Evolutionary conservation across 1,139 yeast species (phyloP).

Genomic region (Yamadazyma songkhlaensis): DNA sequence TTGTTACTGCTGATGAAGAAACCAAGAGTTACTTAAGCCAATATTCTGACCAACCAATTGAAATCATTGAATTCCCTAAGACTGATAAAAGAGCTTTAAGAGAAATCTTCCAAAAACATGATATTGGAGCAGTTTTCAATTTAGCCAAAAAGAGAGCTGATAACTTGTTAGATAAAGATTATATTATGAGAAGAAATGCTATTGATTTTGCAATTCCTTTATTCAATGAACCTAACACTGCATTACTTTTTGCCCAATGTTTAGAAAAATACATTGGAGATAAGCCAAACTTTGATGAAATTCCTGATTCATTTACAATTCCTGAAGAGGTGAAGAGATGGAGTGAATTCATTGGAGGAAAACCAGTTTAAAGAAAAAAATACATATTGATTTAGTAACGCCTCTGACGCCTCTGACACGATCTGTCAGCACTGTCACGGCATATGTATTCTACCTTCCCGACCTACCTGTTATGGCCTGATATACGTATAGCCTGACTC

Average conservation of each 20-base stretch:
- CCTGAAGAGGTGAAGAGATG: conserved; percentile 90
- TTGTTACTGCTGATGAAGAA: conserved; percentile 69
- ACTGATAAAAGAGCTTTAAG: conserved; percentile 90
- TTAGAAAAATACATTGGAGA: conserved; percentile 67
- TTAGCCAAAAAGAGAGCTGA: conserved; percentile 90
- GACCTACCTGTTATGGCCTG: too few species aligned
- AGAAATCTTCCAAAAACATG: conserved; percentile 84
- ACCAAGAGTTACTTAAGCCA: conserved; percentile 67
- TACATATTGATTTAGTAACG: too few species aligned
- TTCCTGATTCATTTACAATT: conserved; percentile 50
- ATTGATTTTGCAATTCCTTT: conserved; percentile 96
- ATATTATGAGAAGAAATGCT: conserved; percentile 97
- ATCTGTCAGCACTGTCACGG: neutral
- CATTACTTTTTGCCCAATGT: conserved; percentile 82
- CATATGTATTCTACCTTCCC: too few species aligned
- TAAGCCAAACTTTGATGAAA: conserved; percentile 42
- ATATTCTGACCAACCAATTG: conserved; percentile 48
- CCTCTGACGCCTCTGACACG: neutral
- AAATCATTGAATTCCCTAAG: conserved; percentile 84
- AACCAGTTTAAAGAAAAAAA: conserved; percentile 55
- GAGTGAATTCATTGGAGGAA: conserved; percentile 95
- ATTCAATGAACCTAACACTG: conserved; percentile 94
- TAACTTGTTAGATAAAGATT: conserved; percentile 79
- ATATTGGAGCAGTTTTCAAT: conserved; percentile 86
- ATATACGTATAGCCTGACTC: too few species aligned